phyloP scores from a whole-genome alignment of 2,329 filamentous ascomycete genomes.

The Penicillium sp. region DNA sequence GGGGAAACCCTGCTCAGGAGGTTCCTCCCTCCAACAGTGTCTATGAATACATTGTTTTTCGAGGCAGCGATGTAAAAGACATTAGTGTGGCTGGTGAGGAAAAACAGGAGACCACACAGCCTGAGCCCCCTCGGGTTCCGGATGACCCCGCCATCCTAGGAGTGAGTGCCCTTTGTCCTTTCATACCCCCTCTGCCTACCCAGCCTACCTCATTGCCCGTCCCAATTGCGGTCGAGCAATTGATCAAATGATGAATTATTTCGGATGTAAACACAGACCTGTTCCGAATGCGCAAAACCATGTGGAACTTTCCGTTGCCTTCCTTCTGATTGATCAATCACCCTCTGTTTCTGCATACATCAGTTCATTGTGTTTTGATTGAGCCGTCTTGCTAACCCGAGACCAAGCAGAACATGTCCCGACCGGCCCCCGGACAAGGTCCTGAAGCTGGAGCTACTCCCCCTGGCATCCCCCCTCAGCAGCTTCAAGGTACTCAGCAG shows the following conservation, averaged over 20 bases:
- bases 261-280: constrained; percentile 91
- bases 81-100: constrained; percentile 86
- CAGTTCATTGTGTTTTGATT: constrained; percentile 1
- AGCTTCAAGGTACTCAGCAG: constrained; percentile 44
- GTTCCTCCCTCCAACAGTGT: constrained; percentile 82
- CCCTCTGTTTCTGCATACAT: constrained; percentile 5
- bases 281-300: constrained; percentile 90
- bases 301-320: constrained; percentile 99
- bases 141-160: constrained; percentile 96
- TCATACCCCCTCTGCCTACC: constrained; percentile 9
- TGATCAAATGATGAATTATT: constrained; percentile 76
- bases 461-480: constrained; percentile 50
- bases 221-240: constrained; percentile 19
- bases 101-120: constrained; percentile 71
- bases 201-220: constrained; percentile 8
- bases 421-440: constrained; percentile 40
- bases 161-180: constrained; percentile 69
- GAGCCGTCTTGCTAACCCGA: constrained; percentile 24
- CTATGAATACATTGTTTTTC: constrained; percentile 99
- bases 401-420: constrained; percentile 46
- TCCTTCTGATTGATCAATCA: constrained; percentile 81
- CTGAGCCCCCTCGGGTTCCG: constrained; percentile 76
- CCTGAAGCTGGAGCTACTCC: constrained; percentile 23
- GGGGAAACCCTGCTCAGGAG: constrained; percentile 76
- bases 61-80: constrained; percentile 98